Conservation (phyloP, 2,329 filamentous ascomycete genomes). For the Helminthosporium solani region DNA sequence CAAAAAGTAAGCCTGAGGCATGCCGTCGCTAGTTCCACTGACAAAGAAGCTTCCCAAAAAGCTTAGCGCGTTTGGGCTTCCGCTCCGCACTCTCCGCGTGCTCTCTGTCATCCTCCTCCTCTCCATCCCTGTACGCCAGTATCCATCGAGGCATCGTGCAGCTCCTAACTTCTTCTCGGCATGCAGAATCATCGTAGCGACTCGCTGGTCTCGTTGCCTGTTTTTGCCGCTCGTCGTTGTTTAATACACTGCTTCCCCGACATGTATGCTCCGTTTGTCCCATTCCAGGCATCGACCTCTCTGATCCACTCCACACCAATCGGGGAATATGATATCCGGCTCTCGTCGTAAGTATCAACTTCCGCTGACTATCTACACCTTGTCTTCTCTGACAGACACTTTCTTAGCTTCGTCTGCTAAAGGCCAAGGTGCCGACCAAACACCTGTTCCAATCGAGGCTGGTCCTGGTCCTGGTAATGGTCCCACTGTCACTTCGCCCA, state of each 20-base stretch:
- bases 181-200: conserved; percentile 13
- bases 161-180: conserved; percentile 2
- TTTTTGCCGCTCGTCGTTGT: conserved; percentile 23
- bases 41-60: conserved; percentile 8
- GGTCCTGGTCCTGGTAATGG: too few relatives aligned
- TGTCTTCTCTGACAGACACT: conserved; percentile 23
- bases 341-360: conserved; percentile 31
- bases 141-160: too few relatives aligned
- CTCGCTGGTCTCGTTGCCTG: conserved; percentile 6
- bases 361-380: conserved; percentile 15
- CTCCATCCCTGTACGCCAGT: not conserved
- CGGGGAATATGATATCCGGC: conserved; percentile 36
- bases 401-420: conserved; percentile 28
- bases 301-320: conserved; percentile 22
- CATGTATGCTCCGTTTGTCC: conserved; percentile 20
- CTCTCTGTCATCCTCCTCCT: conserved; percentile 12
- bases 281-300: conserved; percentile 25
- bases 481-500: conserved; percentile 21
- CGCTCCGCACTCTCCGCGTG: conserved; percentile 18
- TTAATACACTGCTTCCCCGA: conserved; percentile 36
- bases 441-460: conserved; percentile 26
- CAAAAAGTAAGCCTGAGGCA: conserved; percentile 3
- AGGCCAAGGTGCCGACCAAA: conserved; percentile 33
- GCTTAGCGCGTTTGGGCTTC: conserved; percentile 34
- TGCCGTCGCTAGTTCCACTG: not conserved